Percentiles rank a stretch among this genome's conserved stretches.
phyloP scores from a whole-genome alignment of 1,284 basidiomycete genomes.

The Boletus mariae region DNA sequence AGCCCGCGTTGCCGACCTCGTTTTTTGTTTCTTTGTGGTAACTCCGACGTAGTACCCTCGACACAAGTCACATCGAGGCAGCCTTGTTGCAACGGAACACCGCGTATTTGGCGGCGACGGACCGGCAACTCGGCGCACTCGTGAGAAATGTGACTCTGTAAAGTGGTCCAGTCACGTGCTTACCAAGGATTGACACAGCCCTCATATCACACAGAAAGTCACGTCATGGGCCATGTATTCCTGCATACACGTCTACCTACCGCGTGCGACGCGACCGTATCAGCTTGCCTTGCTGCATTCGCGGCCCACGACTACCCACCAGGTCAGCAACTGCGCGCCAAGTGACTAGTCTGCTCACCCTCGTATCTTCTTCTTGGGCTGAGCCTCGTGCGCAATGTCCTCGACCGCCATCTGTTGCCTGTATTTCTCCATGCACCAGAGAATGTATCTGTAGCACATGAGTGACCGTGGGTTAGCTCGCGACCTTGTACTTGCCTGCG shows the following conservation, averaged over 20 bases:
- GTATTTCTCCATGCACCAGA: slow-evolving; percentile 82
- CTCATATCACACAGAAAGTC: slow-evolving; percentile 16
- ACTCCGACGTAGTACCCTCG: slow-evolving; percentile 37
- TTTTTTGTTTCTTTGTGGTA: slow-evolving; percentile 39
- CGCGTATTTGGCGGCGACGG: slow-evolving; percentile 12
- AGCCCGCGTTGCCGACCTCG: slow-evolving; percentile 38
- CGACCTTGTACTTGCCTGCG: slow-evolving; percentile 44
- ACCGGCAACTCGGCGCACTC: slow-evolving; percentile 21
- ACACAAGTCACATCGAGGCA: slow-evolving; percentile 33
- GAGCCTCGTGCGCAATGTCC: slow-evolving; percentile 61
- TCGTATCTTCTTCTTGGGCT: slow-evolving; percentile 70
- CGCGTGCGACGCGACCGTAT: slow-evolving; percentile 58
- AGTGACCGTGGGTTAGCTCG: slow-evolving; percentile 1
- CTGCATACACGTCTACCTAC: slow-evolving; percentile 20
- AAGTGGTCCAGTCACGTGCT: slow-evolving; percentile 24
- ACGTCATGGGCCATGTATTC: slow-evolving; percentile 13
- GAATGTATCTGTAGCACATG: slow-evolving; percentile 54
- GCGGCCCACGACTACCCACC: slow-evolving; percentile 50
- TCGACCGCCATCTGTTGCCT: slow-evolving; percentile 52
- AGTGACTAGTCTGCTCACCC: slow-evolving; percentile 47
- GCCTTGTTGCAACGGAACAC: slow-evolving; percentile 31
- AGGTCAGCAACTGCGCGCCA: background rate
- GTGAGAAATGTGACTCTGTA: slow-evolving; percentile 31
- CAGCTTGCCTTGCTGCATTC: slow-evolving; percentile 71
- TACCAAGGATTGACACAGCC: slow-evolving; percentile 18